Percentiles rank a stretch among this genome's conserved stretches.
phyloP scores from a whole-genome alignment of 108 stramenopile species.

The Cyclotella baltica region DNA sequence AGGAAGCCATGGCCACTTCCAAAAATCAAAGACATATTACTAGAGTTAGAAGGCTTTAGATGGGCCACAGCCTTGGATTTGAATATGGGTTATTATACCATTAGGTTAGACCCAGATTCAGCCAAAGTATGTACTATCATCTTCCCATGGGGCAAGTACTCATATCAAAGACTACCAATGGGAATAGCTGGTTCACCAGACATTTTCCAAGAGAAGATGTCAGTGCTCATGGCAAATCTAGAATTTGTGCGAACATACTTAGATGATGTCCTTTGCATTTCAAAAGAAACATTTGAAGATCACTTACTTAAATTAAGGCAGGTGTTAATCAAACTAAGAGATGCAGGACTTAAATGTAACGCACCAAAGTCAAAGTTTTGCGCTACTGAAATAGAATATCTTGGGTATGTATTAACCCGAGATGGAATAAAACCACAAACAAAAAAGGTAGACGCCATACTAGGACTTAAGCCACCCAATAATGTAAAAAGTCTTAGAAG shows the following conservation, averaged over 20 bases:
- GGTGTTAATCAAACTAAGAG: not conserved
- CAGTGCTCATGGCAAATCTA: not conserved
- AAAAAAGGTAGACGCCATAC: conserved; percentile 29
- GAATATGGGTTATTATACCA: not conserved
- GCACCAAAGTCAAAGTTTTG: conserved; percentile 24
- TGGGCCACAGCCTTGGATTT: not conserved
- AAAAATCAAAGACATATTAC: not conserved
- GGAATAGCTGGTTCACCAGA: not conserved
- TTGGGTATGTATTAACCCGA: conserved; percentile 16
- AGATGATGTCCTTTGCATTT: not conserved
- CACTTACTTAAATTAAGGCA: conserved; percentile 7
- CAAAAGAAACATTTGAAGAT: not conserved
- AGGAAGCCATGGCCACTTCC: not conserved
- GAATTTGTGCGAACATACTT: conserved; percentile 14
- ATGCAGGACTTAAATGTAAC: conserved; percentile 38
- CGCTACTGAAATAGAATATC: conserved; percentile 24
- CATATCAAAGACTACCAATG: not conserved
- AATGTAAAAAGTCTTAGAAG: conserved; percentile 27
- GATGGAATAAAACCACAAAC: not conserved
- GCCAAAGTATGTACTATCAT: not conserved
- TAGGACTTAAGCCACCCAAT: conserved; percentile 14
- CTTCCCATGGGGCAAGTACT: not conserved
- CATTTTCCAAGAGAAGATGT: conserved; percentile 2
- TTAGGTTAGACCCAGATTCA: not conserved
- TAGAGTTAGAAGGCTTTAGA: not conserved